These are phyloP conservation scores for Trichosanthes truncata DNA, from an alignment of 306 rosid species.

Conservation along the genomic window DNA sequence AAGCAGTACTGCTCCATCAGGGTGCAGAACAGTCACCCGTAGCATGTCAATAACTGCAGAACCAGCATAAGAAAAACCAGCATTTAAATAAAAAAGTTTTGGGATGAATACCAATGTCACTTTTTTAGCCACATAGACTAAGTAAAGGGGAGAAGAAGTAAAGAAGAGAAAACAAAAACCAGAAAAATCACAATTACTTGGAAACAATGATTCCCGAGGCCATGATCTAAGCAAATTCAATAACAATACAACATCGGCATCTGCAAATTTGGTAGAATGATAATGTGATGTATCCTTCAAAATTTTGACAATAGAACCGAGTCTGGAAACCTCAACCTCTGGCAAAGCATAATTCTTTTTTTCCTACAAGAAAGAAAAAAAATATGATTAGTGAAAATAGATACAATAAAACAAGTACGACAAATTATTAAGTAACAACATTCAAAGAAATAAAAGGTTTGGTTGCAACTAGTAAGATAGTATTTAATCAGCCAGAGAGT, in stretches of 20 bases:
- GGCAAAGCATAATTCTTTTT: slow-evolving; percentile 49
- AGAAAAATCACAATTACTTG: slow-evolving; percentile 48
- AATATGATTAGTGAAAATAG: not conserved
- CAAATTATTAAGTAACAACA: not conserved
- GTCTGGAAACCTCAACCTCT: slow-evolving; percentile 59
- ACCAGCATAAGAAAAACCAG: not conserved
- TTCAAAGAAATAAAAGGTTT: not conserved
- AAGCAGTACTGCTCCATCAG: slow-evolving; percentile 61
- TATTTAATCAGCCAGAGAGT: not conserved
- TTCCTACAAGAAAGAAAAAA: slow-evolving; percentile 35
- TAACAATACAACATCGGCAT: slow-evolving; percentile 56
- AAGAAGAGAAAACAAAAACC: not conserved
- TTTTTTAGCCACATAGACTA: not conserved
- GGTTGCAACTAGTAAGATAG: not conserved
- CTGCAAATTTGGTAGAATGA: slow-evolving; percentile 77
- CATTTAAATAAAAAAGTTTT: not conserved
- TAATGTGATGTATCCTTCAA: slow-evolving; percentile 93
- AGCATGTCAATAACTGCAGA: slow-evolving; percentile 68
- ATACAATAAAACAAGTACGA: not conserved
- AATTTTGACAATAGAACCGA: slow-evolving; percentile 51
- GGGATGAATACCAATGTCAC: not conserved
- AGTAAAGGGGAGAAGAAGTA: not conserved
- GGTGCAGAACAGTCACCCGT: slow-evolving; percentile 77
- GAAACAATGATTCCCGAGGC: slow-evolving; percentile 72
- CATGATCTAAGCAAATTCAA: slow-evolving; percentile 61